Conservation (phyloP, 352 stramenopile genomes). For the Elongisporangium prolatum region DNA sequence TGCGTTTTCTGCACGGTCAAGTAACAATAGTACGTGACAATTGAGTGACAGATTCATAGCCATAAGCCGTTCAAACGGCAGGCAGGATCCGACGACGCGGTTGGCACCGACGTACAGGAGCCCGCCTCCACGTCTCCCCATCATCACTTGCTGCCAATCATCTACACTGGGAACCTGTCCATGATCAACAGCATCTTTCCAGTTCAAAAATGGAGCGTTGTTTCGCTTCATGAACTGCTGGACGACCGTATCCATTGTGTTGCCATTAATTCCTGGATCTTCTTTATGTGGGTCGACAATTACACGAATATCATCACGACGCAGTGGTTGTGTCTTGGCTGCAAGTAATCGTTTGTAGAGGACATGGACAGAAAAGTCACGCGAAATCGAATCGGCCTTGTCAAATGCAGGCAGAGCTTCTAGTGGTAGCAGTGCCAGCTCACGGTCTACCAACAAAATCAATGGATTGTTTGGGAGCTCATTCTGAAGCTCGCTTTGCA, state of each 20-base stretch:
- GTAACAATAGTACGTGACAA: constrained; percentile 68
- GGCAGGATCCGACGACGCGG: constrained; percentile 47
- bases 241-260: constrained; percentile 40
- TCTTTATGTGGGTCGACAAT: constrained; percentile 64
- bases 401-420: constrained; percentile 43
- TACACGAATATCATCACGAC: constrained; percentile 52
- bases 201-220: constrained; percentile 23
- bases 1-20: constrained; percentile 81
- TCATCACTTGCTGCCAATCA: constrained; percentile 65
- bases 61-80: constrained; percentile 37
- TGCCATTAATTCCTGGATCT: constrained; percentile 28
- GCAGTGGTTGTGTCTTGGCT: constrained; percentile 47
- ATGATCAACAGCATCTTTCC: constrained; percentile 62
- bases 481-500: constrained; percentile 31
- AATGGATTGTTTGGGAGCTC: constrained; percentile 41
- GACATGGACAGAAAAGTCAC: constrained; percentile 74
- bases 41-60: constrained; percentile 57
- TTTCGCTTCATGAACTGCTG: constrained; percentile 32
- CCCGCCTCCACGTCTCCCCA: constrained; percentile 44
- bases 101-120: constrained; percentile 76
- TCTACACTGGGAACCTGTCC: constrained; percentile 50
- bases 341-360: constrained; percentile 42
- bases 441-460: constrained; percentile 49
- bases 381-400: constrained; percentile 41
- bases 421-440: constrained; percentile 43